Evolutionary conservation across 176 grass and related monocot genomes (phyloP), one percentile per base, ranked within the genome.

Genomic region (Bonia amplexicaulis): DNA sequence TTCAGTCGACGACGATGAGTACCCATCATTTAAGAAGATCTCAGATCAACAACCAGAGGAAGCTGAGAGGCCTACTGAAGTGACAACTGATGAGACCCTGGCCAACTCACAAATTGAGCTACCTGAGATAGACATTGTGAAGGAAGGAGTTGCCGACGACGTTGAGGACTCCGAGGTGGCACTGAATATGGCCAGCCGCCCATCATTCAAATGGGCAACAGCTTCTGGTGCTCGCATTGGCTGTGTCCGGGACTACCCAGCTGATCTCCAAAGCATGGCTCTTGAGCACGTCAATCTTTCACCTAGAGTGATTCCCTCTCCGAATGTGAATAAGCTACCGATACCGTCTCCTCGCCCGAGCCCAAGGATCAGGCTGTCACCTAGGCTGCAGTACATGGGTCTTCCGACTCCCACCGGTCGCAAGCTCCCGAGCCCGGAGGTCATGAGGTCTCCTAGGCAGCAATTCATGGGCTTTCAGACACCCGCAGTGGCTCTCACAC

Each of bases 261-360:
- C 71, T 7, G 86, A 91, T 33, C 88, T 97, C 13, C 92, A 94
- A 77, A 85, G 67, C 88, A 94, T 87, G 88, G 95, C 95, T 1
- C 87, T 97, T 11, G 95, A 97, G 79, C 95, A 97, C 74, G 95
- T 94, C 42, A 94, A 97, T 63, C 92, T 97, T n/a, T 94, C 95
- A 66, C 95, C 95, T 23, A 80, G 89, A 35, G 74, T 90, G 66
- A 65, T 66, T 35, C 84, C 88, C 42, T 89, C 92, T 12, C 90
- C 92, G 8, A 71, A 17, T 9, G 58, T n/a, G 3, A 82, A 68
- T 64, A 82, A 77, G 84, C 42, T 93, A 29, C 95, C 92, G 2
- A 93, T 97, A 69, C 95, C 95, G 3, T 94, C 92, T 35, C 95
- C 95, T 27, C 90, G 92, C 1, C 94, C 94, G 12, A 97, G 94